These are phyloP conservation scores for Sclerotinia minor DNA, from an alignment of 2,329 filamentous ascomycete genomes.

Conservation along the genomic window DNA sequence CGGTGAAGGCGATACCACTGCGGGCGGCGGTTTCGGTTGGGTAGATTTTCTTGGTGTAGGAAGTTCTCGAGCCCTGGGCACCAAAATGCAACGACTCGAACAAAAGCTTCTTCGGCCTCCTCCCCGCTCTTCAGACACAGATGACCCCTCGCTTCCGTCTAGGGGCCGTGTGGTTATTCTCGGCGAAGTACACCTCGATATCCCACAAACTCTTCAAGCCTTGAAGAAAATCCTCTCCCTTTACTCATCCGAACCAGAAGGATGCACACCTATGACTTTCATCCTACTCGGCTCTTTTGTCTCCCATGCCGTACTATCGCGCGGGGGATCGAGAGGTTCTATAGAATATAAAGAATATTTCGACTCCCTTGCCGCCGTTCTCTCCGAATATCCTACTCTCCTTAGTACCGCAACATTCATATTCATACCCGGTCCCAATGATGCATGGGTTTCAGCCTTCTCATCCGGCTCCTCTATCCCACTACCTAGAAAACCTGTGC, in stretches of 20 bases:
- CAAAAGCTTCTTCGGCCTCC: constrained; percentile 58
- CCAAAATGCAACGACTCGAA: constrained; percentile 81
- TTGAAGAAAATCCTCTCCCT: constrained; percentile 73
- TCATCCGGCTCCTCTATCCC: constrained; percentile 70
- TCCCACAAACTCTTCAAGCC: constrained; percentile 76
- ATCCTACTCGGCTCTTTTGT: constrained; percentile 85
- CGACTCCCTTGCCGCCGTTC: constrained; percentile 77
- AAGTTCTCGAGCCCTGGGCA: constrained; percentile 79
- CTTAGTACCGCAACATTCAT: constrained; percentile 80
- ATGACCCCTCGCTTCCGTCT: constrained; percentile 39
- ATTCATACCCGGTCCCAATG: constrained; percentile 94
- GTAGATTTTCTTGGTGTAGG: constrained; percentile 93
- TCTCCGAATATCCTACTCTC: constrained; percentile 80
- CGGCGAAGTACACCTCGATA: constrained; percentile 83
- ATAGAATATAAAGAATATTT: constrained; percentile 98
- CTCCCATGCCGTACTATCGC: constrained; percentile 62
- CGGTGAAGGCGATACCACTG: constrained; percentile 57
- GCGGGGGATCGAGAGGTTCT: constrained; percentile 72
- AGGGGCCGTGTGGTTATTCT: constrained; percentile 69
- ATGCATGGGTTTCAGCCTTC: constrained; percentile 93
- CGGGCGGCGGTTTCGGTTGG: constrained; percentile 89
- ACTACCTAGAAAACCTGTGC: constrained; percentile 70
- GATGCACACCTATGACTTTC: constrained; percentile 73
- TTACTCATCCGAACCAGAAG: constrained; percentile 67
- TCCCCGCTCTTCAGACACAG: constrained; percentile 13